Percentiles rank a stretch among this genome's conserved stretches.
Conservation (phyloP, 306 rosid genomes). For the Dalbergia cochinchinensis region DNA sequence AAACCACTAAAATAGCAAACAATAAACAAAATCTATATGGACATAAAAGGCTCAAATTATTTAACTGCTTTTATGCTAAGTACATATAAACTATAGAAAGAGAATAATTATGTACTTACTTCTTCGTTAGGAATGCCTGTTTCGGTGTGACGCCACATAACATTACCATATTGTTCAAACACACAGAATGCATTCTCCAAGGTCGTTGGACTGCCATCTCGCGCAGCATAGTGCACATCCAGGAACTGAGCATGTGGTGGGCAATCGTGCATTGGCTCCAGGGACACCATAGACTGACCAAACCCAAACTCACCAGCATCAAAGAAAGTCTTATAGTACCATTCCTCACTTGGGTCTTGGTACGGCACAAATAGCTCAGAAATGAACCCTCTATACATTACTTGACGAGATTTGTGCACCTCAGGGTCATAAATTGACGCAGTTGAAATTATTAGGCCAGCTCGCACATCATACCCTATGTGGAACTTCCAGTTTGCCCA, state of each 20-base stretch:
- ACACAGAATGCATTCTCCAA: slow-evolving; percentile 53
- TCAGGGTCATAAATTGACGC: slow-evolving; percentile 52
- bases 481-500: slow-evolving; percentile 59
- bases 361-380: slow-evolving; percentile 54
- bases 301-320: slow-evolving; percentile 55
- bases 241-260: slow-evolving; percentile 49
- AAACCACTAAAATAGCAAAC: too few relatives aligned
- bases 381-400: slow-evolving; percentile 50
- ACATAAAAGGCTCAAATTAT: too few relatives aligned
- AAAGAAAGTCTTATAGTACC: slow-evolving; percentile 54
- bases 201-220: slow-evolving; percentile 35
- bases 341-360: slow-evolving; percentile 54
- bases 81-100: background rate
- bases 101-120: slow-evolving; percentile 3
- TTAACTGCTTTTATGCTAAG: too few relatives aligned
- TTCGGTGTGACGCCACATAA: slow-evolving; percentile 57
- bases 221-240: background rate
- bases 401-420: slow-evolving; percentile 41
- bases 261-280: slow-evolving; percentile 47
- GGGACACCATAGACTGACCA: slow-evolving; percentile 49
- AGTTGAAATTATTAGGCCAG: slow-evolving; percentile 43
- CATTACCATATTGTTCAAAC: slow-evolving; percentile 47
- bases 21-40: too few relatives aligned
- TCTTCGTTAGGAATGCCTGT: slow-evolving; percentile 39
- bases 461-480: slow-evolving; percentile 44